Evolutionary conservation across 345 rosid genomes (phyloP), one percentile per base, ranked within the genome.

Genomic region (Eucalyptus erythrocorys): DNA sequence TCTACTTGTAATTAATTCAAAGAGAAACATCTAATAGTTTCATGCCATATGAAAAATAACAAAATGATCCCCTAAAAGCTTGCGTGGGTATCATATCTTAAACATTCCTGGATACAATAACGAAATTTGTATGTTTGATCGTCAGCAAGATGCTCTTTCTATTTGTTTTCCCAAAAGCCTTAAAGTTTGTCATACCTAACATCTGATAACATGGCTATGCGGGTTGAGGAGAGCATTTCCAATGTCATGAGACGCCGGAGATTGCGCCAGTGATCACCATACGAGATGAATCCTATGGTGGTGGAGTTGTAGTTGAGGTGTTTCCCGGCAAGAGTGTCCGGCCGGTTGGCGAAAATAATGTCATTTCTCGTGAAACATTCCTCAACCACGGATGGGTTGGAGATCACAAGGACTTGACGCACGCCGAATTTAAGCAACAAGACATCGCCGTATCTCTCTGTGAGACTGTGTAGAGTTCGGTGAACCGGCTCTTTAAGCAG

Each of bases 351-450:
- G 14, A 87, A 87, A 24, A 71, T 53, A 40, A 87, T 42, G 85
- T 87, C 88, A n/a, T 59, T 87, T 85, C 71, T 87, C 16, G 85
- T 87, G 85, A 87, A 87, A 82, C 88, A 87, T 53, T 87, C 88
- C 32, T 87, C 85, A 15, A 49, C 88, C 15, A 85, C 85, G 21
- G 55, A 48, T 43, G 88, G 57, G 85, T 45, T 76, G 27, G 85
- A 87, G 88, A 68, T 21, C 2, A 68, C 42, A 27, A 87, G 85
- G 85, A 68, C 88, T 14, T 53, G 12, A 26, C 85, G 85, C 27
- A 66, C 30, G 15, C 88, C 88, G 0, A 87, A 42, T 32, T 27
- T 82, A 55, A 87, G 88, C n/a, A 68, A n/a, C 26, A 87, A 3
- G 45, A 42, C 71, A 11, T 51, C 49, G 85, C 85, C 88, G 85